A percentile compares a stretch with the other conserved stretches of the same genome.
Conservation (phyloP, 1,284 basidiomycete genomes). For the Ustilago shanxiensis region DNA sequence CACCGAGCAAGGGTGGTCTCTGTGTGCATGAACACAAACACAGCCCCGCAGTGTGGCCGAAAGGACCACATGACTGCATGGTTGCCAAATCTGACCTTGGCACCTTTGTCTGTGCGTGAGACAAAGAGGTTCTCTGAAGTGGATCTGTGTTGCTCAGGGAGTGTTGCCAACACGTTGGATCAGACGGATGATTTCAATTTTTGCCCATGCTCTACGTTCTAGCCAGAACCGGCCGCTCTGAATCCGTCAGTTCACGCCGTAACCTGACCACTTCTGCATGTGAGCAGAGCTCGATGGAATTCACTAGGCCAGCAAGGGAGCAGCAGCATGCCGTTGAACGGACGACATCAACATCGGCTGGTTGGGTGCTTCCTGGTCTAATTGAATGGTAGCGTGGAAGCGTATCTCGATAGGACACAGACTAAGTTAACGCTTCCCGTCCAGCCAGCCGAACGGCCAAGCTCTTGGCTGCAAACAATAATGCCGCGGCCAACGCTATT, state of each 20-base stretch:
- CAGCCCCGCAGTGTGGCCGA: not conserved
- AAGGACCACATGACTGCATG: not conserved
- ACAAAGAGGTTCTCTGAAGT: not conserved
- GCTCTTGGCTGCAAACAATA: not conserved
- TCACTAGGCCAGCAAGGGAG: too few relatives aligned
- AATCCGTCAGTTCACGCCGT: too few relatives aligned
- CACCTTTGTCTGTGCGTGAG: not conserved
- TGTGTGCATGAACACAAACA: not conserved
- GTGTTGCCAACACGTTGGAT: too few relatives aligned
- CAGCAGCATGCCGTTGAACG: too few relatives aligned
- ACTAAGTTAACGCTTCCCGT: not conserved
- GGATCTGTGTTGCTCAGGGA: too few relatives aligned
- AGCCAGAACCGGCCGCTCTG: not conserved
- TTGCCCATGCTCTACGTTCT: too few relatives aligned
- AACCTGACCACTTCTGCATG: not conserved
- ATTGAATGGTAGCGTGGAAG: not conserved
- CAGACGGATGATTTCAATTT: too few relatives aligned
- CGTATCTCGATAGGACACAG: not conserved
- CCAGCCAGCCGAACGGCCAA: not conserved
- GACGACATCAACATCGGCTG: too few relatives aligned
- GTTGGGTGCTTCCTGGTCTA: not conserved
- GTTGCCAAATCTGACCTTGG: not conserved
- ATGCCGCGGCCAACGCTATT: slow-evolving; percentile 1
- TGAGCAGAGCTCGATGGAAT: too few relatives aligned
- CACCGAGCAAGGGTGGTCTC: not conserved